phyloP scores from a whole-genome alignment of 2,329 filamentous ascomycete species.

The Arachnopeziza araneosa region DNA sequence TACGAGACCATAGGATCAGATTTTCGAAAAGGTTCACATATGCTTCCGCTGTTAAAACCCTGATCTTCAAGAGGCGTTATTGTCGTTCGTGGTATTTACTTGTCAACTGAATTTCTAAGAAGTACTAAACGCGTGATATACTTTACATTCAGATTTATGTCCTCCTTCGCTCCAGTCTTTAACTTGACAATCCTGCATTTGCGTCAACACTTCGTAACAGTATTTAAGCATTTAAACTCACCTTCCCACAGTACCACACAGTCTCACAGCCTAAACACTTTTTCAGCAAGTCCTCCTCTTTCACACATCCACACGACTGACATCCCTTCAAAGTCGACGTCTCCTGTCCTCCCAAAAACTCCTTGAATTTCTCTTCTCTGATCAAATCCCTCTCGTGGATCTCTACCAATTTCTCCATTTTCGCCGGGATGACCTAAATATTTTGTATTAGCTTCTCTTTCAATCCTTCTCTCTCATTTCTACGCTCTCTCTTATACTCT shows the following conservation, averaged over 20 bases:
- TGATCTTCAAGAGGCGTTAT: too few species aligned
- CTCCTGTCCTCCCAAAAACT: not conserved
- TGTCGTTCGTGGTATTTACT: too few species aligned
- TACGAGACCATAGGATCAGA: too few species aligned
- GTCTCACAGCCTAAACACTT: conserved; percentile 25
- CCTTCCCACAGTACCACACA: conserved; percentile 29
- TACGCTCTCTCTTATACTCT: too few species aligned
- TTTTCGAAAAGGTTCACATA: too few species aligned
- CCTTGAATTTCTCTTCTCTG: conserved; percentile 1
- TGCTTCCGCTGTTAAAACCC: too few species aligned
- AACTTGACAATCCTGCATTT: conserved; percentile 24
- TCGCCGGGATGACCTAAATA: conserved; percentile 25
- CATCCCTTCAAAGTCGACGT: conserved; percentile 6
- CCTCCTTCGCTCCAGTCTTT: conserved; percentile 24
- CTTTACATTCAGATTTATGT: conserved; percentile 27
- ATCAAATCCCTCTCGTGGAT: conserved; percentile 6
- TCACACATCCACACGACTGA: conserved; percentile 19
- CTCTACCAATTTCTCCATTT: conserved; percentile 16
- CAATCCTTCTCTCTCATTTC: too few species aligned
- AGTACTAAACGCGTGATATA: conserved; percentile 15
- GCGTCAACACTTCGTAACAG: not conserved
- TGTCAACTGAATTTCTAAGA: too few species aligned
- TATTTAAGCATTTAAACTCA: conserved; percentile 8
- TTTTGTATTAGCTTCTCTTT: too few species aligned
- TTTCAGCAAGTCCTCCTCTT: conserved; percentile 11